phyloP scores from a whole-genome alignment of 2,329 filamentous ascomycete species.

The Fusarium austroafricanum region DNA sequence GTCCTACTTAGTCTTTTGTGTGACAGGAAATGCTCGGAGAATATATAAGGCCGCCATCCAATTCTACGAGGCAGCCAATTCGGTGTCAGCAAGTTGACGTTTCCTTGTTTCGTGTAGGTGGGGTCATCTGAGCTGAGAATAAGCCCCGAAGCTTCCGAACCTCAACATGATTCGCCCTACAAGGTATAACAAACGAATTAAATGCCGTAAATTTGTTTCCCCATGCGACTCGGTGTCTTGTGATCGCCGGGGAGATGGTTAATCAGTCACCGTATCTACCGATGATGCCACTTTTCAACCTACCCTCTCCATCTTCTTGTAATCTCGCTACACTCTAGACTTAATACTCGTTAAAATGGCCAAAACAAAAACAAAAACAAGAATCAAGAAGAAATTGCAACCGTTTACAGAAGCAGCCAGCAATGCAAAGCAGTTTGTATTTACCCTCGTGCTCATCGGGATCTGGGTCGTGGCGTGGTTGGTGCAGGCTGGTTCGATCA shows the following conservation, averaged over 20 bases:
- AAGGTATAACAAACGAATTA: not conserved
- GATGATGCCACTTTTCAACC: constrained; percentile 2
- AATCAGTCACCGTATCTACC: not conserved
- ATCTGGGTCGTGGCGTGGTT: constrained; percentile 19
- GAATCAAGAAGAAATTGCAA: not conserved
- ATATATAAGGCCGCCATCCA: too few relatives aligned
- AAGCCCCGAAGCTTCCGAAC: constrained; percentile 1
- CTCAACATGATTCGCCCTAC: constrained; percentile 7
- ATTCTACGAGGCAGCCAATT: too few relatives aligned
- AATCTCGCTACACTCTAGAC: too few relatives aligned
- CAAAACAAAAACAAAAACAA: not conserved
- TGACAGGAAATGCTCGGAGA: too few relatives aligned
- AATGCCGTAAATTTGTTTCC: not conserved
- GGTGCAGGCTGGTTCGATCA: constrained; percentile 17
- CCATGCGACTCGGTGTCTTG: not conserved
- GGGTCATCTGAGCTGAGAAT: constrained; percentile 1
- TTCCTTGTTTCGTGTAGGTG: not conserved
- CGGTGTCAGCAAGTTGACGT: too few relatives aligned
- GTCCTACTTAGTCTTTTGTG: too few relatives aligned
- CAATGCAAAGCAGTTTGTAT: constrained; percentile 1
- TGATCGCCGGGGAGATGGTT: not conserved
- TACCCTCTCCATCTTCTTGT: not conserved
- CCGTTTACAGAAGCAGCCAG: not conserved
- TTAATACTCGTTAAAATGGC: not conserved
- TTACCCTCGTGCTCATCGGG: constrained; percentile 2